phyloP scores from a whole-genome alignment of 768 basidiomycete genomes.

The Rubroboletus pulcherrimus region DNA sequence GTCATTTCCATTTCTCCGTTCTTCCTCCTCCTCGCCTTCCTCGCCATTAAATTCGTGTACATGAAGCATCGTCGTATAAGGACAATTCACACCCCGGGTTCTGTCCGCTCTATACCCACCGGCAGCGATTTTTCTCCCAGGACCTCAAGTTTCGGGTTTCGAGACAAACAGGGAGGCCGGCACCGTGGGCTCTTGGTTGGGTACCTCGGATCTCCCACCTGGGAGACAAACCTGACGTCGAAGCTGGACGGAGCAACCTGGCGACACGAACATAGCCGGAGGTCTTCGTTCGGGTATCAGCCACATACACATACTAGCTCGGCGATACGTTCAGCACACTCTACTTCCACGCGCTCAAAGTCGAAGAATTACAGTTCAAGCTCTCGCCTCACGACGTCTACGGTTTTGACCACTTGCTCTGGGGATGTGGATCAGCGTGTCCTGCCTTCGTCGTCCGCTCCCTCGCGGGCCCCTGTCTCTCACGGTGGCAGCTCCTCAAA shows the following conservation, averaged over 20 bases:
- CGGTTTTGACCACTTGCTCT: conserved; percentile 3
- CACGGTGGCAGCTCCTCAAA: neutral
- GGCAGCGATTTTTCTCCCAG: neutral
- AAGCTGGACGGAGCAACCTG: conserved; percentile 8
- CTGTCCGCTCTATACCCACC: neutral
- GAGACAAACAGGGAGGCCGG: conserved; percentile 3
- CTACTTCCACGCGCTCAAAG: neutral
- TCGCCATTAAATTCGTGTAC: conserved; percentile 26
- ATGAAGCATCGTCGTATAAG: conserved; percentile 28
- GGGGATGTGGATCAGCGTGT: conserved; percentile 1
- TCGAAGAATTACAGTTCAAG: neutral
- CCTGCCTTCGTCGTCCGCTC: neutral
- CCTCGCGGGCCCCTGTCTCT: neutral
- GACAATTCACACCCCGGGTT: conserved; percentile 19
- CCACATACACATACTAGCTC: conserved; percentile 2
- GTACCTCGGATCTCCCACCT: conserved; percentile 31
- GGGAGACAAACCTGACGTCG: conserved; percentile 25
- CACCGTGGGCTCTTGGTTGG: conserved; percentile 23
- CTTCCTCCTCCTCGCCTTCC: conserved; percentile 10
- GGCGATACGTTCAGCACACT: conserved; percentile 5
- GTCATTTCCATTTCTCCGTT: conserved; percentile 14
- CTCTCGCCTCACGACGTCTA: conserved; percentile 11
- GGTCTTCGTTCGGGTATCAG: conserved; percentile 7
- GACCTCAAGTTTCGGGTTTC: neutral
- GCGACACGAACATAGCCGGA: conserved; percentile 2